phyloP scores from a whole-genome alignment of 306 rosid genomes.

The Ochetophila trinervis region DNA sequence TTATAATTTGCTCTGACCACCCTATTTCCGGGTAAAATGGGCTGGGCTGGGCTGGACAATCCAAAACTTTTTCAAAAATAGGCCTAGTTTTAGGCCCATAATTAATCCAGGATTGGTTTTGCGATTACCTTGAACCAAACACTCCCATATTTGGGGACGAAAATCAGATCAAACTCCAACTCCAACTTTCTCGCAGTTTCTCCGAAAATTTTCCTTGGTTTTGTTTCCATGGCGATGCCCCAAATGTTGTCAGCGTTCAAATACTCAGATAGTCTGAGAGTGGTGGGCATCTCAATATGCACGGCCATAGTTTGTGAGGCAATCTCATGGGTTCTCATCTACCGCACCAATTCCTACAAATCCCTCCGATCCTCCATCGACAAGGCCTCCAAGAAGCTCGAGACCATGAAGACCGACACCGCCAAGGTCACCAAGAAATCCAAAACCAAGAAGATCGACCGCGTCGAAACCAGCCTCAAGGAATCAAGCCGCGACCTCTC shows the following conservation, averaged over 20 bases:
- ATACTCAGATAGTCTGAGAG: constrained; percentile 80
- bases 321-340: constrained; percentile 92
- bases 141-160: not conserved
- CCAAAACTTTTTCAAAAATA: no score
- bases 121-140: not conserved
- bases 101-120: no score
- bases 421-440: constrained; percentile 65
- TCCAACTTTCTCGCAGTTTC: constrained; percentile 13
- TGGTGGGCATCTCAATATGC: constrained; percentile 88
- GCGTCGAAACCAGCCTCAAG: constrained; percentile 93
- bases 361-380: constrained; percentile 93
- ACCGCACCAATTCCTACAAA: constrained; percentile 94
- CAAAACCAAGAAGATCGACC: constrained; percentile 94
- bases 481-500: constrained; percentile 93
- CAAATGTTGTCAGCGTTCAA: constrained; percentile 55
- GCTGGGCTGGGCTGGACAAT: no score
- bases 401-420: constrained; percentile 85
- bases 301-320: constrained; percentile 92
- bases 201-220: not conserved
- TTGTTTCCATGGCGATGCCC: constrained; percentile 33
- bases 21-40: no score
- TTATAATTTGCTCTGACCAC: no score
- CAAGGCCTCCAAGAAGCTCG: constrained; percentile 95
- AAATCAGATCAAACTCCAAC: constrained; percentile 2
- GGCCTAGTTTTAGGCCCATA: no score